phyloP scores from a whole-genome alignment of 768 basidiomycete species.

The Suillus variegatus region DNA sequence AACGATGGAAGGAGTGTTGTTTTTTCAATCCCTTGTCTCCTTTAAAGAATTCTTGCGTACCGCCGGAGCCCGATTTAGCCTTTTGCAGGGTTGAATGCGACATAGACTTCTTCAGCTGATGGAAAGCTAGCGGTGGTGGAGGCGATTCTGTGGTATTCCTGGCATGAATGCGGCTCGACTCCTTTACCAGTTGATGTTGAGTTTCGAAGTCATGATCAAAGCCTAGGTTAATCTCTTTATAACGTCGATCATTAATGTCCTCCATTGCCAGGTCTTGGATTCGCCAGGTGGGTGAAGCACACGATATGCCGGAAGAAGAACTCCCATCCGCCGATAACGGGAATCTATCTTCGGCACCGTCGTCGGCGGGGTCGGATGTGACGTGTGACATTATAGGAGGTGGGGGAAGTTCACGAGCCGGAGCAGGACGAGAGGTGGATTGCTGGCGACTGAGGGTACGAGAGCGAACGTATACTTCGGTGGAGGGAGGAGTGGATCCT shows the following conservation, averaged over 20 bases:
- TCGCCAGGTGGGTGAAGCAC: constrained; percentile 41
- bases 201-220: constrained; percentile 6
- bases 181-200: constrained; percentile 2
- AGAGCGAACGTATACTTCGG: constrained; percentile 18
- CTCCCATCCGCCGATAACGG: constrained; percentile 12
- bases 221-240: constrained; percentile 27
- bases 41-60: constrained; percentile 22
- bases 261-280: constrained; percentile 27
- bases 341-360: constrained; percentile 13
- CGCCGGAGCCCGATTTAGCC: constrained; percentile 6
- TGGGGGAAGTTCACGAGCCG: constrained; percentile 37
- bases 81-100: constrained; percentile 59
- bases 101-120: constrained; percentile 45
- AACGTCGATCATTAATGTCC: constrained; percentile 29
- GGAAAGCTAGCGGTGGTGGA: not conserved
- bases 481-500: constrained; percentile 10
- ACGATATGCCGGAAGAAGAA: constrained; percentile 37
- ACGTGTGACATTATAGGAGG: constrained; percentile 42
- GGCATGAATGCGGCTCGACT: not conserved
- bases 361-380: not conserved
- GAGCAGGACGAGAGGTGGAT: constrained; percentile 42
- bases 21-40: constrained; percentile 44
- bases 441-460: constrained; percentile 43
- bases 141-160: not conserved
- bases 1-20: constrained; percentile 65